Evolutionary conservation across 129 eudicot species (phyloP), one percentile per base, ranked within the genome.

Genomic region (Saposhnikovia divaricata): DNA sequence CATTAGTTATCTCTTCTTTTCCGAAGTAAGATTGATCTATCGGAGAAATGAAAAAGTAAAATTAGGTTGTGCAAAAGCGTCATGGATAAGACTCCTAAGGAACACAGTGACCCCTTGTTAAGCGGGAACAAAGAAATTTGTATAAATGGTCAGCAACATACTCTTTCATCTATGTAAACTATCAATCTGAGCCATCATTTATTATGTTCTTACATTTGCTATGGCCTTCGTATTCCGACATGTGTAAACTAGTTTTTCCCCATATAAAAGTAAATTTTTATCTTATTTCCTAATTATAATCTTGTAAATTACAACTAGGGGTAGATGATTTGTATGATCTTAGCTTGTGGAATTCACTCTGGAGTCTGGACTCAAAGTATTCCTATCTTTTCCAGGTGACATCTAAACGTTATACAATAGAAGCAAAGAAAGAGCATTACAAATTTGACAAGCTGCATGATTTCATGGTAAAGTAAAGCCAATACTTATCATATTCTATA

Each of bases 371-470:
- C 46, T 73, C 19, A 11, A 14, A 43, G 47, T 73, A 10, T 25
- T 37, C 27, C 42, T 50, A 43, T 43, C 57, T 68, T 63, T 40
- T 80, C 40, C 80, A 94, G 99, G 97, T 95, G 77, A 92, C 99
- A 40, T 95, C 99, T 59, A 95, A 87, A 23, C 86, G 85, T 79
- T 95, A 95, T 87, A 87, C 80, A 71, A 92, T 95, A 31, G 99
- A 92, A 87, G 99, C 96, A 2, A 82, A 79, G 86, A 95, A 92
- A 89, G 89, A 86, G 82, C 97, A 95, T 83, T 92, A 95, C 89
- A 95, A 90, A 85, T 95, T 95, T 80, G 93, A 87, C 73, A 92
- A 75, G 72, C 81, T 95, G 83, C 75, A 55, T 28, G 86, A 95
- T 81, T 95, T 95, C 77, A 76, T 95, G 99, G 99, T 87, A 87